Evolutionary conservation across 805 yeast genomes (phyloP).

Genomic region (Candida rishiriensis): DNA sequence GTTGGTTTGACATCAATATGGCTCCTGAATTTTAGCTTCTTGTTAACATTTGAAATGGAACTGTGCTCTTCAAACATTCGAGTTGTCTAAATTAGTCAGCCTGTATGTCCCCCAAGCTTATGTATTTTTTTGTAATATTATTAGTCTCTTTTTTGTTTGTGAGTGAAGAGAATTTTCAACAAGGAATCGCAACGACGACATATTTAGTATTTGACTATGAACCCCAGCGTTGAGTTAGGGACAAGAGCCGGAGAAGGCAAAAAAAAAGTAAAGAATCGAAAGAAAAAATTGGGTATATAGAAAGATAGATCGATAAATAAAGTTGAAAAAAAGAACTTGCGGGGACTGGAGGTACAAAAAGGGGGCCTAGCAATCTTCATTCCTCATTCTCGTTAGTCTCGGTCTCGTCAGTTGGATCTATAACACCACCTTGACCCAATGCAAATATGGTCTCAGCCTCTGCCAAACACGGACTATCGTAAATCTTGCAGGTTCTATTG

Average conservation of each 20-base stretch:
- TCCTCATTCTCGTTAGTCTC: constrained; percentile 51
- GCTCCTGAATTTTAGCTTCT: constrained; percentile 48
- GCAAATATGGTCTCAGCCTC: constrained; percentile 95
- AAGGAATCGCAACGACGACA: no score
- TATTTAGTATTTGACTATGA: no score
- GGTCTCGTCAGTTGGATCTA: constrained; percentile 68
- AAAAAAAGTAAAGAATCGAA: no score
- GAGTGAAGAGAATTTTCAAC: no score
- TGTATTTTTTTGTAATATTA: no score
- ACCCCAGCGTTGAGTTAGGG: no score
- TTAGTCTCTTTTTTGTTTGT: no score
- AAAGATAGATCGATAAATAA: neutral
- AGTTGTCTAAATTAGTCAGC: no score
- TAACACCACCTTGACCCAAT: constrained; percentile 93
- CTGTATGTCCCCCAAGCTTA: no score
- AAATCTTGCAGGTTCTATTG: constrained; percentile 89
- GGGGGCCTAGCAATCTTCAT: neutral
- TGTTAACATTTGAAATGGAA: no score
- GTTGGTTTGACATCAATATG: constrained; percentile 88
- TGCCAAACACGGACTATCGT: constrained; percentile 95
- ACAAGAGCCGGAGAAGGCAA: no score
- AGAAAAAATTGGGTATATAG: neutral
- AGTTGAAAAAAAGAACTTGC: neutral
- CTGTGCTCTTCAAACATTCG: no score
- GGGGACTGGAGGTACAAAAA: neutral